Evolutionary conservation across 148 eudicot genomes (phyloP).

Genomic region (Amaranthus hypochondriacus): DNA sequence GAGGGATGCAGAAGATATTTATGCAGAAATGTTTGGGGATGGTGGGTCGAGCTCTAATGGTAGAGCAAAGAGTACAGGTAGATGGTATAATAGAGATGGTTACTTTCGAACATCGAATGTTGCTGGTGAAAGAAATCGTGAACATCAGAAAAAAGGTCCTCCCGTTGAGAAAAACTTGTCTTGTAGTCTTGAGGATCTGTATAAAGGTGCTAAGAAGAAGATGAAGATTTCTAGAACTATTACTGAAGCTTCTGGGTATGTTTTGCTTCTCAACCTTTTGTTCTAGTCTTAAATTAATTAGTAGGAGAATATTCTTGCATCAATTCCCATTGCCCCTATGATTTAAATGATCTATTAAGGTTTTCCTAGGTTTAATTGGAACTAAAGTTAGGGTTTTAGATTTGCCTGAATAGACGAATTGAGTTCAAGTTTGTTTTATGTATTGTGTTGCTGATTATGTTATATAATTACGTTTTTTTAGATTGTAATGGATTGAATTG

Average conservation of each 20-base stretch:
- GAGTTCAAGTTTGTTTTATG: no score
- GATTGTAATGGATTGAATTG: background rate
- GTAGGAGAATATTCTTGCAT: background rate
- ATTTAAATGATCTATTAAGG: background rate
- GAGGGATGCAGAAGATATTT: constrained; percentile 82
- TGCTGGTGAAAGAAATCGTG: constrained; percentile 11
- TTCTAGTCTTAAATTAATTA: background rate
- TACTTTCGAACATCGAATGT: constrained; percentile 36
- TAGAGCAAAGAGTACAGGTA: constrained; percentile 24
- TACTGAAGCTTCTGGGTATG: constrained; percentile 58
- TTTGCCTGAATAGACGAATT: no score
- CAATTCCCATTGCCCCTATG: background rate
- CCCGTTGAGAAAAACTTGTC: constrained; percentile 66
- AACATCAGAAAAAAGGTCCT: constrained; percentile 47
- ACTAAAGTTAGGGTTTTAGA: no score
- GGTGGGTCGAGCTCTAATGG: constrained; percentile 22
- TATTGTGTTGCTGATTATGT: no score
- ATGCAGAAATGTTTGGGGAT: constrained; percentile 67
- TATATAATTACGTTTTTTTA: no score
- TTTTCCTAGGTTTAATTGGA: background rate
- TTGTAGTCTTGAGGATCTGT: constrained; percentile 85
- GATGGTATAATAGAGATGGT: constrained; percentile 30
- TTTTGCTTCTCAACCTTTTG: background rate
- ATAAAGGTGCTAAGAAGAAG: constrained; percentile 75
- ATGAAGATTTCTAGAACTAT: constrained; percentile 84